A percentile compares a stretch with the other conserved stretches of the same genome.
phyloP scores from a whole-genome alignment of 2,329 filamentous ascomycete genomes.

The Cladosporium sp. region DNA sequence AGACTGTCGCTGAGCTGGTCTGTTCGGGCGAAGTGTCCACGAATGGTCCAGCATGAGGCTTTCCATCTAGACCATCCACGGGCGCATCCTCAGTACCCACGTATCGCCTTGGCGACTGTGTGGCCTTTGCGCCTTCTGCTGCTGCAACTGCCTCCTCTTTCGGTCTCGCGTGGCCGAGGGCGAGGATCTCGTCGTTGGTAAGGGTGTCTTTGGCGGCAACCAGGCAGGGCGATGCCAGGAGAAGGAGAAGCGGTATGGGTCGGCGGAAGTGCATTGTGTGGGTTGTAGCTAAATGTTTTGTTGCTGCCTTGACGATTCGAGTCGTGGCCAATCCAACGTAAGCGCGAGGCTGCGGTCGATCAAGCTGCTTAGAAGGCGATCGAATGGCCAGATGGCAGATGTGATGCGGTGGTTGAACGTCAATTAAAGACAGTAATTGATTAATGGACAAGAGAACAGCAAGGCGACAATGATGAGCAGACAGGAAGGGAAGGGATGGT shows the following conservation, averaged over 20 bases:
- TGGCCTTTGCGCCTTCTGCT: conserved; percentile 24
- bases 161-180: conserved; percentile 27
- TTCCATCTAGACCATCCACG: conserved; percentile 89
- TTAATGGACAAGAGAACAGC: conserved; percentile 9
- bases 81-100: conserved; percentile 76
- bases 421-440: conserved; percentile 6
- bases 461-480: conserved; percentile 1
- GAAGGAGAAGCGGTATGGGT: conserved; percentile 55
- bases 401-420: neutral
- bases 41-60: conserved; percentile 84
- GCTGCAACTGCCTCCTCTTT: neutral
- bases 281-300: conserved; percentile 1
- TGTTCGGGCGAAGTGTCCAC: conserved; percentile 56
- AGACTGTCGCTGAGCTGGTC: conserved; percentile 29
- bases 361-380: neutral
- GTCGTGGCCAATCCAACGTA: neutral
- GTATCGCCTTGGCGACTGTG: conserved; percentile 38
- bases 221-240: conserved; percentile 58
- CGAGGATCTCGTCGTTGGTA: conserved; percentile 32
- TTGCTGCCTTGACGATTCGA: conserved; percentile 2
- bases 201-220: conserved; percentile 49
- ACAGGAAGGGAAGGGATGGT: conserved; percentile 14
- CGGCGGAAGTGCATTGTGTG: conserved; percentile 60
- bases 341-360: neutral
- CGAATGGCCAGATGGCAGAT: neutral